Percentiles rank a stretch among this genome's conserved stretches.
Conservation (phyloP, 2,329 filamentous ascomycete genomes). For the Phyllachora maydis region DNA sequence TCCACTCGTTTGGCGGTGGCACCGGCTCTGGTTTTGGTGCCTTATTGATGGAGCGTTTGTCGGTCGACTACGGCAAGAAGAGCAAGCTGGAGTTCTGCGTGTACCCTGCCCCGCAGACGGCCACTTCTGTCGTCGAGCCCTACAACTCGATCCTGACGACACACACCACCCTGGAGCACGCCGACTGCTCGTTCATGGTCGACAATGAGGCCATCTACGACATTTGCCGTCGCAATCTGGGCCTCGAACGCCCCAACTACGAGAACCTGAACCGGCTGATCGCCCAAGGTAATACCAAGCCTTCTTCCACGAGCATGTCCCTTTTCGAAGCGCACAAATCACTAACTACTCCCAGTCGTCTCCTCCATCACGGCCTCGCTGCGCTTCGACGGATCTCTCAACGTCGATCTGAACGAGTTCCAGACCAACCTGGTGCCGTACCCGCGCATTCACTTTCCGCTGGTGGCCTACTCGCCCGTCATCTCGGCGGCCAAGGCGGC, state of each 20-base stretch:
- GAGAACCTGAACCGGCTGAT: slow-evolving; percentile 98
- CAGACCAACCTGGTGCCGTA: slow-evolving; percentile 99
- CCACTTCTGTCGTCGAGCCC: slow-evolving; percentile 94
- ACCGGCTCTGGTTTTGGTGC: slow-evolving; percentile 98
- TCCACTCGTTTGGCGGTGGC: slow-evolving; percentile 99
- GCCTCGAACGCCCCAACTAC: slow-evolving; percentile 92
- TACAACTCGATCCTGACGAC: slow-evolving; percentile 99
- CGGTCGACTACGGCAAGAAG: slow-evolving; percentile 99
- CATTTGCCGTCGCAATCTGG: slow-evolving; percentile 94
- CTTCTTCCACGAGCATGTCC: too few species aligned
- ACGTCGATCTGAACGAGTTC: slow-evolving; percentile 99
- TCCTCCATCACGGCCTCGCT: slow-evolving; percentile 97
- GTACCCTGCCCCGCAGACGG: slow-evolving; percentile 92
- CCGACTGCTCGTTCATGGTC: slow-evolving; percentile 99
- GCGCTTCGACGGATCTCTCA: slow-evolving; percentile 94
- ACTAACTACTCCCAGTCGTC: slow-evolving; percentile 60
- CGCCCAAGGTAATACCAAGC: slow-evolving; percentile 89
- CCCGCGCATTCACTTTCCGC: slow-evolving; percentile 97
- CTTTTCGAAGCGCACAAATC: too few species aligned
- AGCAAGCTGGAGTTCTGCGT: slow-evolving; percentile 99
- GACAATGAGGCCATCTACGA: slow-evolving; percentile 99
- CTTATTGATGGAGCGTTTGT: slow-evolving; percentile 95
- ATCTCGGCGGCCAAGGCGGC: slow-evolving; percentile 88
- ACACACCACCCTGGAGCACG: slow-evolving; percentile 97
- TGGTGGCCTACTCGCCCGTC: slow-evolving; percentile 88